Conservation (phyloP, 129 eudicot species). For the Flaveria brownii region DNA sequence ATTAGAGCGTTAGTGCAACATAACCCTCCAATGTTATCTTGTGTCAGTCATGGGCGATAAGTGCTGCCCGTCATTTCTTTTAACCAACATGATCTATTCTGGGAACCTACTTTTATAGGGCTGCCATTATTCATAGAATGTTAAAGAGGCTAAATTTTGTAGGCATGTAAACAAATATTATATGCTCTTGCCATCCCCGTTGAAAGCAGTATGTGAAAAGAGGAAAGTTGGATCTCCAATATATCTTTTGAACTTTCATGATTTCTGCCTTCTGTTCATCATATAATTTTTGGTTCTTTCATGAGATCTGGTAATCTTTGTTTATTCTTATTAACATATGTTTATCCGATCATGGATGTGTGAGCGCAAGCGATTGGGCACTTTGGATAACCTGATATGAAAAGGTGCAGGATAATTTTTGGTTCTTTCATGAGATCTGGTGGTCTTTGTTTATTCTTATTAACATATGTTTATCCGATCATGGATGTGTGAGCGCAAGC, state of each 20-base stretch:
- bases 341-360: not conserved
- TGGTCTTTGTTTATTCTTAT: not conserved
- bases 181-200: not conserved
- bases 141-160: conserved; percentile 4
- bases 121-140: not conserved
- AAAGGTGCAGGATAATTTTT: too few relatives aligned
- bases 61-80: not conserved
- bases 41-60: not conserved
- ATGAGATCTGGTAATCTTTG: not conserved
- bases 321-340: not conserved
- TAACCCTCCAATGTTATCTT: not conserved
- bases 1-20: not conserved
- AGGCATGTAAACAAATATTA: not conserved
- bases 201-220: conserved; percentile 7
- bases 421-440: not conserved
- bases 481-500: not conserved
- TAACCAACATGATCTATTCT: not conserved
- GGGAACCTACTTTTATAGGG: conserved; percentile 7
- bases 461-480: not conserved
- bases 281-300: not conserved
- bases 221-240: not conserved
- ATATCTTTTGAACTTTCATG: conserved; percentile 10
- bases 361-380: not conserved
- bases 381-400: not conserved
- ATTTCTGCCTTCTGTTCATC: not conserved